A percentile compares a stretch with the other conserved stretches of the same genome.
These are phyloP conservation scores for Blastobotrys elegans DNA, from an alignment of 1,139 yeast genomes.

Conservation along the genomic window DNA sequence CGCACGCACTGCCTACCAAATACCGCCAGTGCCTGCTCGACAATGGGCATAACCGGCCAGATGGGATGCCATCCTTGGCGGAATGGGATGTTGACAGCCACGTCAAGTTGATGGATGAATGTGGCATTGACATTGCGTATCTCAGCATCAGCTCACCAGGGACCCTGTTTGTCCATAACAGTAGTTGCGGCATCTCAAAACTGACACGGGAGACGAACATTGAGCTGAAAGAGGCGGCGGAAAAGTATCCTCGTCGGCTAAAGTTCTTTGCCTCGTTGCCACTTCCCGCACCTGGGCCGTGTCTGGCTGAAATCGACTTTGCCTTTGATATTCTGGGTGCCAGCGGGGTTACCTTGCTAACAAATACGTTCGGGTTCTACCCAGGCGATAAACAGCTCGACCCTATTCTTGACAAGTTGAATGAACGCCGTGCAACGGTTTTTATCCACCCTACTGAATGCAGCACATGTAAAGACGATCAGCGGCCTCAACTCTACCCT, in stretches of 20 bases:
- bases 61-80: too few species aligned
- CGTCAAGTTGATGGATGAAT: background rate
- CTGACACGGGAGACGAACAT: background rate
- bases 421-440: background rate
- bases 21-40: too few species aligned
- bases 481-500: background rate
- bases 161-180: background rate
- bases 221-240: background rate
- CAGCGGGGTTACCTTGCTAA: background rate
- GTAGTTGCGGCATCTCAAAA: background rate
- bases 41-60: too few species aligned
- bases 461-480: background rate
- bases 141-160: background rate
- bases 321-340: background rate
- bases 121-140: background rate
- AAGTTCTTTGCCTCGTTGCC: background rate
- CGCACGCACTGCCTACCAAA: too few species aligned
- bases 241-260: background rate
- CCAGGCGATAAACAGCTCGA: background rate
- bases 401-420: background rate
- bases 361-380: background rate
- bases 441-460: background rate
- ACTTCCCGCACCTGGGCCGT: background rate
- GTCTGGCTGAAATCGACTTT: background rate
- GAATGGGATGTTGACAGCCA: background rate